Evolutionary conservation across 2,329 filamentous ascomycete species (phyloP).

Genomic region (Sclerotinia subarctica): DNA sequence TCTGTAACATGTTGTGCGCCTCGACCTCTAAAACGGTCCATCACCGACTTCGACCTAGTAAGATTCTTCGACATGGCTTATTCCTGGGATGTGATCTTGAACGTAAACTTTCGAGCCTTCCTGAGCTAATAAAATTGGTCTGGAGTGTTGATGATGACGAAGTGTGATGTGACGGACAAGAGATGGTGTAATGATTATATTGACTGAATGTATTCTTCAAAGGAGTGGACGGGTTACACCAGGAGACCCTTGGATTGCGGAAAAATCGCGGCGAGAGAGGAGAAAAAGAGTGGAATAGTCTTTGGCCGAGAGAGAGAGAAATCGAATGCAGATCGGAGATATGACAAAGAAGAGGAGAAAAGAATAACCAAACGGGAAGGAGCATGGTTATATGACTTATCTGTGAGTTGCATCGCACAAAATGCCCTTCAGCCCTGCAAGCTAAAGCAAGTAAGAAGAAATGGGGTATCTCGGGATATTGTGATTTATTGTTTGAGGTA

Average conservation of each 20-base stretch:
- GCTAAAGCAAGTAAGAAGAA: conserved; percentile 10
- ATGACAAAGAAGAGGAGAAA: conserved; percentile 26
- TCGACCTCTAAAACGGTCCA: conserved; percentile 31
- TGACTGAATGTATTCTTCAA: conserved; percentile 23
- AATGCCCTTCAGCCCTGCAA: conserved; percentile 22
- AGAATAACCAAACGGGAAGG: conserved; percentile 27
- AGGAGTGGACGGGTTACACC: conserved; percentile 38
- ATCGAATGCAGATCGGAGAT: conserved; percentile 22
- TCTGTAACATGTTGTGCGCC: conserved; percentile 36
- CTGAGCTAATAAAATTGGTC: neutral
- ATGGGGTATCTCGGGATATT: conserved; percentile 13
- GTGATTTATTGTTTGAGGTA: conserved; percentile 48
- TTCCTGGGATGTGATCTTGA: conserved; percentile 4
- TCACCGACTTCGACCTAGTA: conserved; percentile 28
- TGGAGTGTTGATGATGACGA: conserved; percentile 24
- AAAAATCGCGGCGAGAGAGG: conserved; percentile 20
- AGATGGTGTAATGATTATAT: conserved; percentile 29
- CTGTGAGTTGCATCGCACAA: conserved; percentile 10
- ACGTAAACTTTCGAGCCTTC: neutral
- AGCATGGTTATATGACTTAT: conserved; percentile 16
- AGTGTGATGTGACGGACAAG: conserved; percentile 18
- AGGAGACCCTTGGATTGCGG: conserved; percentile 33
- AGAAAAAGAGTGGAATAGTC: conserved; percentile 7
- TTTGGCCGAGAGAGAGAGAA: neutral
- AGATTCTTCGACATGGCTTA: conserved; percentile 28